Evolutionary conservation across 202 grass and related monocot species (phyloP).

Genomic region (Musa balbisiana): DNA sequence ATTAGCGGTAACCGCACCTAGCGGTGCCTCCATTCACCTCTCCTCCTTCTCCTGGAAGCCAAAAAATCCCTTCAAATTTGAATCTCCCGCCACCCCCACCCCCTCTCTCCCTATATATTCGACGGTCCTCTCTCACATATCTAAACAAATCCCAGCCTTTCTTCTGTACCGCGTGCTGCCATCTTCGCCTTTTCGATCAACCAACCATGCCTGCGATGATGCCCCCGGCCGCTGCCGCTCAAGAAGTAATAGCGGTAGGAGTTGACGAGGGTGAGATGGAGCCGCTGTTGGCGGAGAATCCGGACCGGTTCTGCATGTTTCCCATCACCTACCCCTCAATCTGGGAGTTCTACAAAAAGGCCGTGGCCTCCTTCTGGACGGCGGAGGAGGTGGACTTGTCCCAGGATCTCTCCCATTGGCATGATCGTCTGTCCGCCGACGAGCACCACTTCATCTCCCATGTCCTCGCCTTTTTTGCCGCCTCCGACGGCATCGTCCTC

Average conservation of each 20-base stretch:
- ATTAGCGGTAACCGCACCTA: neutral
- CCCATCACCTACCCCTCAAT: neutral
- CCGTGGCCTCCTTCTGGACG: neutral
- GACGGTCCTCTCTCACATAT: neutral
- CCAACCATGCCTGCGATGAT: neutral
- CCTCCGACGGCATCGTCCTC: slow-evolving; percentile 10
- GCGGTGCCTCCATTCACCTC: neutral
- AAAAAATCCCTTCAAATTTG: neutral
- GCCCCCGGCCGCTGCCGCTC: neutral
- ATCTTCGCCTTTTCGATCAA: too few relatives aligned
- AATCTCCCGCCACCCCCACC: neutral
- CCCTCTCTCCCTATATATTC: neutral
- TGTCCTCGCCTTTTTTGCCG: slow-evolving; percentile 12
- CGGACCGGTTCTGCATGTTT: neutral
- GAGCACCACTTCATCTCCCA: slow-evolving; percentile 7
- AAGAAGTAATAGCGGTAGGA: neutral
- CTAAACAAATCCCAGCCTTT: neutral
- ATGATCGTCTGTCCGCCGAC: neutral
- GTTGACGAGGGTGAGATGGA: neutral
- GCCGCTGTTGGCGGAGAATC: neutral
- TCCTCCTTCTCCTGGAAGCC: neutral
- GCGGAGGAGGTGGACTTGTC: slow-evolving; percentile 5
- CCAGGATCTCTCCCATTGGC: neutral
- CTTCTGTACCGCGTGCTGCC: too few relatives aligned
- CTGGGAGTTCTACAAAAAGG: slow-evolving; percentile 4